phyloP scores from a whole-genome alignment of 2,329 filamentous ascomycete genomes.

The Claviceps arundinis region DNA sequence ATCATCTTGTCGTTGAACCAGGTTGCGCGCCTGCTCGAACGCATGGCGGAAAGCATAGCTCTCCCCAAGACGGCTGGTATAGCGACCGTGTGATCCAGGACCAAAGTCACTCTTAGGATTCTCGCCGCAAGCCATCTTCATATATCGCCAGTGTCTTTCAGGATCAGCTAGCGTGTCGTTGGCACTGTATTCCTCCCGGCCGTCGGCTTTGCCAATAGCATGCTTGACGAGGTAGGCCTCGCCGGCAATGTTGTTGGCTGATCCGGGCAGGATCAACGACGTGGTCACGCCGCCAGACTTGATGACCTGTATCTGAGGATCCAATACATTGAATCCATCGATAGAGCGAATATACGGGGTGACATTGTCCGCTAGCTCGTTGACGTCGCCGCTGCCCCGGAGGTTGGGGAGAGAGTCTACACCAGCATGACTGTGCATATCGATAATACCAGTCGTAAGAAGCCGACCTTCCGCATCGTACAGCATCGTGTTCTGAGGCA shows the following conservation, averaged over 20 bases:
- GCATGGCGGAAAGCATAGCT: constrained; percentile 57
- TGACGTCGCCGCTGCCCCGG: constrained; percentile 42
- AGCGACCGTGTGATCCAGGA: constrained; percentile 24
- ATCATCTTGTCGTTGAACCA: constrained; percentile 50
- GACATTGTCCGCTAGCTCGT: constrained; percentile 50
- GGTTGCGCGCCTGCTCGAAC: constrained; percentile 46
- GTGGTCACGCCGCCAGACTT: constrained; percentile 63
- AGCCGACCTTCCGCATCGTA: constrained; percentile 47
- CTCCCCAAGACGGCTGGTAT: constrained; percentile 51
- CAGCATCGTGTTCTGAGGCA: constrained; percentile 35
- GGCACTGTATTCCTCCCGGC: constrained; percentile 49
- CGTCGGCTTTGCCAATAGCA: constrained; percentile 45
- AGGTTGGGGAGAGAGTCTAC: constrained; percentile 44
- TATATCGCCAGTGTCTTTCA: constrained; percentile 52
- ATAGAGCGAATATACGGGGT: constrained; percentile 57
- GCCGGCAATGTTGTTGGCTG: constrained; percentile 60
- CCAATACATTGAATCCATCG: constrained; percentile 49
- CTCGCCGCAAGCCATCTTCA: constrained; percentile 67
- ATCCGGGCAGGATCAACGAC: constrained; percentile 52
- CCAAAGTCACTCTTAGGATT: constrained; percentile 51
- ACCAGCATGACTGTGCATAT: constrained; percentile 59
- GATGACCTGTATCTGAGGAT: constrained; percentile 54
- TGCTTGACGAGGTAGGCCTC: constrained; percentile 59
- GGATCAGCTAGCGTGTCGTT: constrained; percentile 53
- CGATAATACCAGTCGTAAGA: constrained; percentile 54